Base-by-base conservation (phyloP, 1,284 basidiomycete genomes). In the Moniliella sp. region DNA sequence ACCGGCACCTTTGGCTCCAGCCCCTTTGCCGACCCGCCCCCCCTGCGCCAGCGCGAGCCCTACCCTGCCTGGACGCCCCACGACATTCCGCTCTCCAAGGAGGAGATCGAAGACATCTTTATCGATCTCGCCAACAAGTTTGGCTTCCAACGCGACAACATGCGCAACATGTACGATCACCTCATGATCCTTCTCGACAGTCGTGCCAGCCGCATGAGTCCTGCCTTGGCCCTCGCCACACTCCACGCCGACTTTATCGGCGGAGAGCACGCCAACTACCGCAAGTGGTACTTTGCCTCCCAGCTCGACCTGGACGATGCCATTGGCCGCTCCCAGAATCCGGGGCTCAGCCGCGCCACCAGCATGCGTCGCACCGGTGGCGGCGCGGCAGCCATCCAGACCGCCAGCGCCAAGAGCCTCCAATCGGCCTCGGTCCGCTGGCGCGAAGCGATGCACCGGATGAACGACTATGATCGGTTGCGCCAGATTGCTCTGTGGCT, bases 181-280 rank as follows among this genome's bases (percentile, higher is more conserved):
- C 66, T 88, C 42, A 97, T 99, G 88, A 86, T 94, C 52, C 74
- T 84, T 39, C 74, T 99, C 47, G 88, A 99, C 65, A 58, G 56
- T 30, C 46, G 58, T 15, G 46, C 57, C 3, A 48, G 51, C 37
- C 75, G 91, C 32, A 97, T 97, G 88, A 76, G 82, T 2, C 84
- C 91, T 5, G 79, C 83, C 59, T 83, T 91, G 61, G 88, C 88
- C 2, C 42, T 59, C 29, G 1, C 70, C 91, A 94, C 88, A 0
- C 70, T 99, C 4, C 88, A 99, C 59, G 86, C 88, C 40, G 88
- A 97, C 63, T 97, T 94, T 64, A 94, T 99, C 57, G 91, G 91
- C 31, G 88, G 91, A n/a, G 91, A 61, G 43, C 59, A 61, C 34
- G 57, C 56, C 26, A 61, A 61, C 41, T 61, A 61, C 46, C 57